These are phyloP conservation scores for Trichoderma reesei DNA, from an alignment of 495 filamentous ascomycete genomes.

Conservation along the genomic window DNA sequence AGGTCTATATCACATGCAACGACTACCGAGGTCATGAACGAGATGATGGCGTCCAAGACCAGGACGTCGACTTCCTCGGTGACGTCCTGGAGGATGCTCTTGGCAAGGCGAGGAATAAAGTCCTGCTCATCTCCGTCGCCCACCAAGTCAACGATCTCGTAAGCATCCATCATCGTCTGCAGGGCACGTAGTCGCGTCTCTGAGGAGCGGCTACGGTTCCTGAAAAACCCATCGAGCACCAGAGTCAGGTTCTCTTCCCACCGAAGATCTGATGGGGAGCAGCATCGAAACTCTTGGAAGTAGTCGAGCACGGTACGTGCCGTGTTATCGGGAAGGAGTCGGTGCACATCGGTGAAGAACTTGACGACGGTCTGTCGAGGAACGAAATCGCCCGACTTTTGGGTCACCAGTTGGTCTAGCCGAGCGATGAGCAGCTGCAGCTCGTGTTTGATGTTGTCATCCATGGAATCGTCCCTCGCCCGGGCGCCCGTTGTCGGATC, in stretches of 20 bases:
- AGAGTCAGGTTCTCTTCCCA: slow-evolving; percentile 57
- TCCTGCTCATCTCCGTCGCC: slow-evolving; percentile 39
- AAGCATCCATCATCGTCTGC: slow-evolving; percentile 58
- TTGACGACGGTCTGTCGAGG: slow-evolving; percentile 54
- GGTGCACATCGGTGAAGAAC: slow-evolving; percentile 56
- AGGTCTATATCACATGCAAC: slow-evolving; percentile 34
- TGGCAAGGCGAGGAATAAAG: slow-evolving; percentile 31
- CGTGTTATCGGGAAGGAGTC: slow-evolving; percentile 47
- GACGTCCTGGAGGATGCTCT: slow-evolving; percentile 38
- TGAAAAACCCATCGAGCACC: slow-evolving; percentile 58
- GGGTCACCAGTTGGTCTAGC: slow-evolving; percentile 33
- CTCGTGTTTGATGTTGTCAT: slow-evolving; percentile 20
- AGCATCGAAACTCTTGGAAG: slow-evolving; percentile 51
- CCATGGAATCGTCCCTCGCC: slow-evolving; percentile 24
- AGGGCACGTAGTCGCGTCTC: slow-evolving; percentile 60
- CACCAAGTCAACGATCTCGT: slow-evolving; percentile 48
- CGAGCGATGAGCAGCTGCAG: slow-evolving; percentile 24
- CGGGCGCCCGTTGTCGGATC: slow-evolving; percentile 1
- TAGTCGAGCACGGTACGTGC: slow-evolving; percentile 49
- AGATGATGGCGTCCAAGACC: slow-evolving; percentile 40
- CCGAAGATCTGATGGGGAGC: slow-evolving; percentile 56
- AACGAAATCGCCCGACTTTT: slow-evolving; percentile 33
- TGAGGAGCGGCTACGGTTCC: slow-evolving; percentile 49
- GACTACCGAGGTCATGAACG: slow-evolving; percentile 41
- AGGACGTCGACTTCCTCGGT: slow-evolving; percentile 43